Base-by-base conservation (phyloP, 306 rosid genomes). In the Crotalaria pallida region DNA sequence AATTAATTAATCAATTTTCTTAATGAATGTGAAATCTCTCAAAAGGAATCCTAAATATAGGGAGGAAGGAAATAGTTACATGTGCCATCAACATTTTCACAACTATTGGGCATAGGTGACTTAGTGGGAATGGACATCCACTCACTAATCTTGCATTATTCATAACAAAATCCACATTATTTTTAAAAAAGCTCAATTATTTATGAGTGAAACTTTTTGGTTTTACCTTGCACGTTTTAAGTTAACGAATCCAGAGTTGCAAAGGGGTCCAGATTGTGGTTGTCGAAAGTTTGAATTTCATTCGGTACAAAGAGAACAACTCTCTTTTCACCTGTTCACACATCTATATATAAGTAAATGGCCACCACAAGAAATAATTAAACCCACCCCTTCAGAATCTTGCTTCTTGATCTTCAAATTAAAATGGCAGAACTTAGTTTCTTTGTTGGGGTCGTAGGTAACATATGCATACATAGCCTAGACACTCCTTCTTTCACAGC, bases 381-480 rank as follows among this genome's bases (percentile, higher is more conserved):
- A 70, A 53, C 50, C 72, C 22, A 21, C 21, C 18, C 29, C 45
- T 33, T 53, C 48, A 55, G 48, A 49, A 24, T 2, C 57, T 17
- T 5, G 15, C 56, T 58, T 47, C 43, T 56, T 67, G 2, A 2
- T 58, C 59, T 49, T 40, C 41, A 29, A 58, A 58, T 6, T 31
- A 31, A 58, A 19, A 86, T 88, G 89, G 91, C 73, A 53, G 67
- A 56, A 16, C 58, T 79, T 16, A 84, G 84, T 57, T 81, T 86
- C 80, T 58, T 67, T 16, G 53, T 88, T 66, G 88, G 96, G 44
- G 59, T 88, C 3, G 74, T 84, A 71, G 96, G 91, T 84, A 76
- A 48, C 38, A 31, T 34, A 34, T 34, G 53, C 10, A 44, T 1
- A 49, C 3, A 15, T 2, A 9, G 33, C 13, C 8, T 53, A 36